phyloP scores from a whole-genome alignment of 768 basidiomycete genomes.

The Amanita muscaria region DNA sequence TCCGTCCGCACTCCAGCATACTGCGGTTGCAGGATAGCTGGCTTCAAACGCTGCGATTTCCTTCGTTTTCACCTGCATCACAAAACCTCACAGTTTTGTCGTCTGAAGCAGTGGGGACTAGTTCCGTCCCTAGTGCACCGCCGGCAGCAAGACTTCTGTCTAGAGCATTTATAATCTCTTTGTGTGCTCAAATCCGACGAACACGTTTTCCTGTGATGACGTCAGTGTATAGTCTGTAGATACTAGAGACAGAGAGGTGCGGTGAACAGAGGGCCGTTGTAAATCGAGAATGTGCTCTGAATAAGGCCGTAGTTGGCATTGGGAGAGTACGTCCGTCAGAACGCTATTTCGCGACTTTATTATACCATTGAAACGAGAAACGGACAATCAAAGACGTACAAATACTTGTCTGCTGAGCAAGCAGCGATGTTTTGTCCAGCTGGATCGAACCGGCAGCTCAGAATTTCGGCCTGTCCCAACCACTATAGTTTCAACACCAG shows the following conservation, averaged over 20 bases:
- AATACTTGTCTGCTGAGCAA: constrained; percentile 81
- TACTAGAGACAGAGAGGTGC: constrained; percentile 67
- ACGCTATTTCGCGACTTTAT: no score
- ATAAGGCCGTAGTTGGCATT: constrained; percentile 96
- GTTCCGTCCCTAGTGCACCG: constrained; percentile 72
- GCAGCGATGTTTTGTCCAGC: constrained; percentile 92
- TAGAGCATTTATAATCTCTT: constrained; percentile 83
- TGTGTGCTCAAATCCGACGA: constrained; percentile 79
- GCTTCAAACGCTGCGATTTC: constrained; percentile 78
- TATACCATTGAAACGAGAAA: no score
- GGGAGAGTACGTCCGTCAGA: constrained; percentile 89
- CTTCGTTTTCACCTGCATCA: constrained; percentile 76
- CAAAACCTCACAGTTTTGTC: constrained; percentile 92
- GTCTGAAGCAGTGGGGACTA: constrained; percentile 83
- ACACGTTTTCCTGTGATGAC: constrained; percentile 76
- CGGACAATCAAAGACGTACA: constrained; percentile 46
- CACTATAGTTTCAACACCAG: not conserved
- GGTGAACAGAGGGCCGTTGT: constrained; percentile 75
- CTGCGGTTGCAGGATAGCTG: constrained; percentile 83
- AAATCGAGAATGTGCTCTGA: no score
- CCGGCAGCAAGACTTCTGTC: constrained; percentile 73
- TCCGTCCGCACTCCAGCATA: constrained; percentile 89
- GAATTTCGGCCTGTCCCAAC: constrained; percentile 69
- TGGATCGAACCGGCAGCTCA: constrained; percentile 90
- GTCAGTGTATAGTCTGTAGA: constrained; percentile 87